Conservation (phyloP, 2,329 filamentous ascomycete species). For the Calonectria leucothoes region DNA sequence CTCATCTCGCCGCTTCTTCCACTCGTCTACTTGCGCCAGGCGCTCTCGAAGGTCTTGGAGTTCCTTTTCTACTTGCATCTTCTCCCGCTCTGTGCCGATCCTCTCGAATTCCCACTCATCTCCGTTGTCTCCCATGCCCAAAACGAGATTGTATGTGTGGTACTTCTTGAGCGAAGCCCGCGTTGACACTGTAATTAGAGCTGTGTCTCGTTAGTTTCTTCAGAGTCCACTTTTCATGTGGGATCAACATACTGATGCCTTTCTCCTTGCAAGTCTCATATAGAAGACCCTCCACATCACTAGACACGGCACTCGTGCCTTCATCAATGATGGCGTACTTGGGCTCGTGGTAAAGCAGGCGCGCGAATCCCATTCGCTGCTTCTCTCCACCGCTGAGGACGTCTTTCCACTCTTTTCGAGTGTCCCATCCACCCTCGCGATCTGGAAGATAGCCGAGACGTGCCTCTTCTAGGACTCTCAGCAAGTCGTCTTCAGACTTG, state of each 20-base stretch:
- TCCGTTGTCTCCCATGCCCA: conserved; percentile 84
- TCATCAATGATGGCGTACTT: conserved; percentile 95
- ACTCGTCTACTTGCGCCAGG: conserved; percentile 83
- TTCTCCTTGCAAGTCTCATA: conserved; percentile 94
- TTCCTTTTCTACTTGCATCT: conserved; percentile 92
- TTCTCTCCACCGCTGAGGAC: conserved; percentile 98
- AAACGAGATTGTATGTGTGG: conserved; percentile 88
- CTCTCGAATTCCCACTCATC: conserved; percentile 92
- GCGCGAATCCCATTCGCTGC: conserved; percentile 91
- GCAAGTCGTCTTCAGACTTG: conserved; percentile 81
- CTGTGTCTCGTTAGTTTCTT: conserved; percentile 53
- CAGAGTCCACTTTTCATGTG: background rate
- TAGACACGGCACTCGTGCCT: conserved; percentile 92
- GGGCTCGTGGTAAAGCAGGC: conserved; percentile 94
- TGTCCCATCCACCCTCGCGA: conserved; percentile 96
- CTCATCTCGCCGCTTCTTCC: conserved; percentile 81
- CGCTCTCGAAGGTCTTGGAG: conserved; percentile 85
- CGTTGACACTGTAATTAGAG: conserved; percentile 95
- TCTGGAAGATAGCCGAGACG: conserved; percentile 89
- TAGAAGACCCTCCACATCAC: conserved; percentile 91
- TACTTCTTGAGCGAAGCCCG: conserved; percentile 95
- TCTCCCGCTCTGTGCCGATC: conserved; percentile 93
- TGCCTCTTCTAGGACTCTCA: conserved; percentile 83
- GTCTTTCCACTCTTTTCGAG: conserved; percentile 98
- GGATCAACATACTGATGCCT: conserved; percentile 81